Evolutionary conservation across 192 early-diverging fungal genomes (phyloP).

Genomic region (Hyaloraphidium curvatum): DNA sequence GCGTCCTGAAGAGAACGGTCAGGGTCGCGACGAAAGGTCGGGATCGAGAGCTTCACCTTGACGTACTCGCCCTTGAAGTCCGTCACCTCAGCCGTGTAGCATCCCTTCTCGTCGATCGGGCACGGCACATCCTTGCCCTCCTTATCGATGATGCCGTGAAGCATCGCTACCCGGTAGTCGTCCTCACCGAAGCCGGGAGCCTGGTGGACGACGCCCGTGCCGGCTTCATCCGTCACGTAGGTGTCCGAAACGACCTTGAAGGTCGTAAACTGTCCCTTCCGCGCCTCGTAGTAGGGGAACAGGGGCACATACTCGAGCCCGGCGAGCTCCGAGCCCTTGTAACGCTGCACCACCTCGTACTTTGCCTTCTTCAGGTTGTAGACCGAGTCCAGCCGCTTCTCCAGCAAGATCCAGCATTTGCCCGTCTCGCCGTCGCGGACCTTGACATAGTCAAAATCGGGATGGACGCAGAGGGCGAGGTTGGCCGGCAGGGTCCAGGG

Average conservation of each 20-base stretch:
- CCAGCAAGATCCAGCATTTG: slow-evolving; percentile 63
- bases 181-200: slow-evolving; percentile 98
- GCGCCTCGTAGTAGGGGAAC: slow-evolving; percentile 55
- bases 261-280: slow-evolving; percentile 37
- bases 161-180: slow-evolving; percentile 88
- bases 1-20: slow-evolving; percentile 36
- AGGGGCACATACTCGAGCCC: slow-evolving; percentile 80
- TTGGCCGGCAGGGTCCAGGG: slow-evolving; percentile 97
- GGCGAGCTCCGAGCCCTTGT: slow-evolving; percentile 56
- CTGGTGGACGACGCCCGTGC: slow-evolving; percentile 97
- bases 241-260: slow-evolving; percentile 74
- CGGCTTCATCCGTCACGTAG: slow-evolving; percentile 80
- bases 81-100: slow-evolving; percentile 50
- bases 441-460: slow-evolving; percentile 88
- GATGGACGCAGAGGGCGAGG: slow-evolving; percentile 82
- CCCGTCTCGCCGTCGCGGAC: slow-evolving; percentile 76
- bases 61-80: slow-evolving; percentile 71
- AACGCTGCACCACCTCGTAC: slow-evolving; percentile 58
- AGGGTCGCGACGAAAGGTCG: not conserved
- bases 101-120: slow-evolving; percentile 74
- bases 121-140: slow-evolving; percentile 66
- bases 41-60: slow-evolving; percentile 31
- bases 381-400: slow-evolving; percentile 60
- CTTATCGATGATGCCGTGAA: slow-evolving; percentile 50
- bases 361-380: slow-evolving; percentile 98